Base-by-base conservation (phyloP, 2,329 filamentous ascomycete species). In the Talaromyces sp. region DNA sequence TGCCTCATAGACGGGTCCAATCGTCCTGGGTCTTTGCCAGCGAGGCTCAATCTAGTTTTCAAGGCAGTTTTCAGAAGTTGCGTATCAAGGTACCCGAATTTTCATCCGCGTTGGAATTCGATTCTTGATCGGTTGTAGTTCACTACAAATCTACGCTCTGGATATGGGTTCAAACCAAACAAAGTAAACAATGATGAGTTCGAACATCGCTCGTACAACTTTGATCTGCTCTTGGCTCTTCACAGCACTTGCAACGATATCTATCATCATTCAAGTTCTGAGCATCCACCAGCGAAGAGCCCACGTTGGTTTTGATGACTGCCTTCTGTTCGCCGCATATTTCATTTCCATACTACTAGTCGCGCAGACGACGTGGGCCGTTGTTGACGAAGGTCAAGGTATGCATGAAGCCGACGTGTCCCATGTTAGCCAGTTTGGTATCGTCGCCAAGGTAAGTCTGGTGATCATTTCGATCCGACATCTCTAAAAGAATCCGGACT, bases 381-480 rank as follows among this genome's bases (percentile, higher is more conserved):
- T 60, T 18, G 42, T 60, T 35, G 46, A 60, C 39, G 44, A 60
- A 33, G 58, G 58, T 8, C 58, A 60, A 48, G 58, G 44, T 40
- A 40, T 40, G 23, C 58, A 50, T 23, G 44, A 60, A 33, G 35
- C 33, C 14, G 33, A 52, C 0, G n/a, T 60, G 25, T 46, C 21
- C 14, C 33, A 14, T 3, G 9, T 16, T 23, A 21, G 33, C n/a
- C 18, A 40, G n/a, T 60, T 60, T 25, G 21, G 16, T 4, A 40
- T 31, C 6, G 44, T 60, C 39, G 42, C 44, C 4, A 60, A 54
- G 44, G 58, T 60, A n/a, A 39, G 21, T 37, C 16, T 7, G 12
- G 14, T n/a, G n/a, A n/a, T n/a, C n/a, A 14, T 42, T 40, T 21
- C 23, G 21, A 7, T 2, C 9, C 14, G 31, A 28, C 8, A 8